These are phyloP conservation scores for Russula sp. DNA, from an alignment of 768 basidiomycete species.

Conservation along the genomic window DNA sequence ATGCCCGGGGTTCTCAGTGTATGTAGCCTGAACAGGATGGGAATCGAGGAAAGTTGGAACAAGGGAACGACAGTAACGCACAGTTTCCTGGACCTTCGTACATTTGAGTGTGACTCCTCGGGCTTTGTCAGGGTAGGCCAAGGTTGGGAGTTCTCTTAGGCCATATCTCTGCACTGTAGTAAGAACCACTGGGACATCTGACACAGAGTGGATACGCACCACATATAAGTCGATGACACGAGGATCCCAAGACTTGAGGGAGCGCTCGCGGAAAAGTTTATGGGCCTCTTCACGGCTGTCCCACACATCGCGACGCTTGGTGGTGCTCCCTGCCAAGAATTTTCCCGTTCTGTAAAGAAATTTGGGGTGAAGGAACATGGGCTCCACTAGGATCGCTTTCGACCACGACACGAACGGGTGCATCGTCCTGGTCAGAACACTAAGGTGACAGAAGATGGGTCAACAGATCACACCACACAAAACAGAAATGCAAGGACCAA, in stretches of 20 bases:
- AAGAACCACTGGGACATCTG: background rate
- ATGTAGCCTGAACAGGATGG: conserved; percentile 15
- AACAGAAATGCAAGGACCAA: conserved; percentile 34
- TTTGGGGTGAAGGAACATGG: conserved; percentile 40
- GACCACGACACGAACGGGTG: conserved; percentile 41
- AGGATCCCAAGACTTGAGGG: conserved; percentile 52
- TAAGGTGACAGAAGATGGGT: conserved; percentile 25
- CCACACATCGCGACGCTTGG: conserved; percentile 51
- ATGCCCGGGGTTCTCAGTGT: conserved; percentile 7
- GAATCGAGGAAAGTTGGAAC: background rate
- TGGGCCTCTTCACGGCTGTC: conserved; percentile 49
- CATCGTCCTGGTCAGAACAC: conserved; percentile 45
- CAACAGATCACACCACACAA: background rate
- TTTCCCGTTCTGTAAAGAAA: background rate
- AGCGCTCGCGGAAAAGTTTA: conserved; percentile 39
- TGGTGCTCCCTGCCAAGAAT: conserved; percentile 37
- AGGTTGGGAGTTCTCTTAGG: conserved; percentile 44
- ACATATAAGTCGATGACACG: conserved; percentile 45
- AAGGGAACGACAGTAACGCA: conserved; percentile 8
- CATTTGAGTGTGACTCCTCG: conserved; percentile 52
- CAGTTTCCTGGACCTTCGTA: conserved; percentile 45
- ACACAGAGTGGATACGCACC: conserved; percentile 34
- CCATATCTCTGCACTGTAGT: conserved; percentile 39
- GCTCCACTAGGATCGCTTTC: conserved; percentile 46
- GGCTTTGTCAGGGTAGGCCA: conserved; percentile 43